Percentiles rank a stretch among this genome's conserved stretches.
These are phyloP conservation scores for Euphorbia celastroides DNA, from an alignment of 441 rosid genomes.

Conservation along the genomic window DNA sequence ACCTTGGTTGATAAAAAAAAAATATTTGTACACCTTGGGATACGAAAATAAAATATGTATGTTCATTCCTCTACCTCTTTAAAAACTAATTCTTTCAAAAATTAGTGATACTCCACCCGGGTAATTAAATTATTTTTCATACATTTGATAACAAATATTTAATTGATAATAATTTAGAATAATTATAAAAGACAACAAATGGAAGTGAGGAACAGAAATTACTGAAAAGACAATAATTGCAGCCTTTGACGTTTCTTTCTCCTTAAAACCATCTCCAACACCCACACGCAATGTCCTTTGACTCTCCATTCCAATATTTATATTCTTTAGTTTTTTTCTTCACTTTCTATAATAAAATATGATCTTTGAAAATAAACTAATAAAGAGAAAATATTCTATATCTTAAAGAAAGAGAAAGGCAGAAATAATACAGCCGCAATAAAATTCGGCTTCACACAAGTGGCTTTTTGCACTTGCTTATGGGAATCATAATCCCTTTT, in stretches of 20 bases:
- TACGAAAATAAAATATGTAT: too few species aligned
- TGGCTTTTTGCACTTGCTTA: slow-evolving; percentile 32
- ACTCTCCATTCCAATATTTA: slow-evolving; percentile 29
- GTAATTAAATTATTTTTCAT: too few species aligned
- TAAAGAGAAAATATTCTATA: not conserved
- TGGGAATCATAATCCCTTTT: slow-evolving; percentile 26
- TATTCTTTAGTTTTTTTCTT: too few species aligned
- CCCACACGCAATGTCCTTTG: slow-evolving; percentile 93
- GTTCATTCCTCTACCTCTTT: too few species aligned
- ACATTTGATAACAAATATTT: too few species aligned
- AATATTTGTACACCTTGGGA: too few species aligned
- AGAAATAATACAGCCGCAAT: slow-evolving; percentile 53
- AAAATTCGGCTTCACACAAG: slow-evolving; percentile 24
- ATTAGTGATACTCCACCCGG: too few species aligned
- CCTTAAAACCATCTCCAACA: slow-evolving; percentile 48
- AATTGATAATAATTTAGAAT: too few species aligned
- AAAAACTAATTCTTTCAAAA: too few species aligned
- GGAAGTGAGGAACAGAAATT: slow-evolving; percentile 32
- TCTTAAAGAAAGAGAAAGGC: not conserved
- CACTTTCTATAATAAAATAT: too few species aligned
- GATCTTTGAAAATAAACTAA: not conserved
- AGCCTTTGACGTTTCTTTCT: slow-evolving; percentile 70
- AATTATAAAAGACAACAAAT: slow-evolving; percentile 3
- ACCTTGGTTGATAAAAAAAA: too few species aligned
- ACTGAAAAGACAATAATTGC: slow-evolving; percentile 60